Conservation (phyloP, 192 early-diverging fungal species). For the Coemansia sp. region DNA sequence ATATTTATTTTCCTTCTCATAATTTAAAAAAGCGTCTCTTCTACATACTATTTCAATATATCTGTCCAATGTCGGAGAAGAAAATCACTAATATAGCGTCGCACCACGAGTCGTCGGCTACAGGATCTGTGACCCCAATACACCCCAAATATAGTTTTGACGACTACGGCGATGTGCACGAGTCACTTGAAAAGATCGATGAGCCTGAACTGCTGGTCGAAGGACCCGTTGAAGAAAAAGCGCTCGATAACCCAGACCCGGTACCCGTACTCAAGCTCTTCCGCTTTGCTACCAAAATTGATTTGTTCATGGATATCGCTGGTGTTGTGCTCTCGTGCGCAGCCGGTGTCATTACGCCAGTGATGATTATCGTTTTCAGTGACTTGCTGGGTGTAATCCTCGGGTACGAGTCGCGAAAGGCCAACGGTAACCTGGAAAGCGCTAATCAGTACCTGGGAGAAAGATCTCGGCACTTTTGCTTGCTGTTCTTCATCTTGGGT, state of each 20-base stretch:
- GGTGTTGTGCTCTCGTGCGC: constrained; percentile 49
- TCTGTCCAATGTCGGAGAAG: constrained; percentile 12
- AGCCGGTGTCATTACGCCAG: constrained; percentile 46
- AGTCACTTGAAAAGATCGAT: constrained; percentile 6
- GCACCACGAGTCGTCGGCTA: constrained; percentile 7
- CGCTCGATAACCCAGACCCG: constrained; percentile 11
- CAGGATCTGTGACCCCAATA: constrained; percentile 5
- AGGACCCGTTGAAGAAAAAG: neutral
- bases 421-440: constrained; percentile 3
- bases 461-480: constrained; percentile 40
- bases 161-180: neutral
- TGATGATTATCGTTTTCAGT: constrained; percentile 26
- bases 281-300: constrained; percentile 65
- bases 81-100: neutral
- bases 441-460: constrained; percentile 33
- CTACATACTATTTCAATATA: neutral
- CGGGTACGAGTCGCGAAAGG: neutral
- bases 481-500: constrained; percentile 44
- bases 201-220: constrained; percentile 14
- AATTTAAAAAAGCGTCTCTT: neutral
- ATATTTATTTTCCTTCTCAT: neutral
- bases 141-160: constrained; percentile 6
- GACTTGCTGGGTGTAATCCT: constrained; percentile 16
- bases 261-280: constrained; percentile 63
- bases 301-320: constrained; percentile 57